Conservation (phyloP, 768 basidiomycete genomes). For the Trametes villosa region DNA sequence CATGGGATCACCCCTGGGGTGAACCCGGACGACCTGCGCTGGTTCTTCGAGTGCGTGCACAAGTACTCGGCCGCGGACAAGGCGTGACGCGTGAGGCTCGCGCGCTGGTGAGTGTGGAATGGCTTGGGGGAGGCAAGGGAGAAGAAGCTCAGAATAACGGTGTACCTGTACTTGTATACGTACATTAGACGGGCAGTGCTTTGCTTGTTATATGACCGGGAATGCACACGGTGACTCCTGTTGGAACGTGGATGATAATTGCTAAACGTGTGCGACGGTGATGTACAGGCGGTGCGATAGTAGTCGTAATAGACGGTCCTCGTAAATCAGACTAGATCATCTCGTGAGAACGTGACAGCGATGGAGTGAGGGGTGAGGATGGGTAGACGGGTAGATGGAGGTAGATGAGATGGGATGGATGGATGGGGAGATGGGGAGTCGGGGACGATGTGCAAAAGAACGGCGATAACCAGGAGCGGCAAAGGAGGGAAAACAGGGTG, state of each 20-base stretch:
- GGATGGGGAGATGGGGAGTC: neutral
- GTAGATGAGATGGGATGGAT: neutral
- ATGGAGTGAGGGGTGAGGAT: constrained; percentile 1
- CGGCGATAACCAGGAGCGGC: constrained; percentile 6
- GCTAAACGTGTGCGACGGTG: constrained; percentile 17
- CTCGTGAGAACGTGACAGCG: constrained; percentile 17
- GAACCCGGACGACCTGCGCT: constrained; percentile 88
- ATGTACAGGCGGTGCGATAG: constrained; percentile 19
- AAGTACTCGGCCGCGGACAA: constrained; percentile 82
- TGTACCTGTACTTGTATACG: constrained; percentile 3
- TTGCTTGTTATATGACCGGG: neutral
- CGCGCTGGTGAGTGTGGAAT: neutral
- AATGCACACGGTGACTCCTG: too few relatives aligned
- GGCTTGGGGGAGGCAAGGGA: neutral
- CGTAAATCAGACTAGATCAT: constrained; percentile 14
- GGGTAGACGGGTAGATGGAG: constrained; percentile 1
- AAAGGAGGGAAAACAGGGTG: constrained; percentile 19
- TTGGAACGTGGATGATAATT: constrained; percentile 9
- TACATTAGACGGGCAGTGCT: neutral
- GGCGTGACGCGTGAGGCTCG: neutral
- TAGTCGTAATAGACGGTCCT: constrained; percentile 18
- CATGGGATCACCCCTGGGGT: constrained; percentile 98
- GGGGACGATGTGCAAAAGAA: constrained; percentile 14
- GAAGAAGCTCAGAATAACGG: neutral
- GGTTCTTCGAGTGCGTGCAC: constrained; percentile 90